These are phyloP conservation scores for Backusella sp. DNA, from an alignment of 192 early-diverging fungal species.

Conservation along the genomic window DNA sequence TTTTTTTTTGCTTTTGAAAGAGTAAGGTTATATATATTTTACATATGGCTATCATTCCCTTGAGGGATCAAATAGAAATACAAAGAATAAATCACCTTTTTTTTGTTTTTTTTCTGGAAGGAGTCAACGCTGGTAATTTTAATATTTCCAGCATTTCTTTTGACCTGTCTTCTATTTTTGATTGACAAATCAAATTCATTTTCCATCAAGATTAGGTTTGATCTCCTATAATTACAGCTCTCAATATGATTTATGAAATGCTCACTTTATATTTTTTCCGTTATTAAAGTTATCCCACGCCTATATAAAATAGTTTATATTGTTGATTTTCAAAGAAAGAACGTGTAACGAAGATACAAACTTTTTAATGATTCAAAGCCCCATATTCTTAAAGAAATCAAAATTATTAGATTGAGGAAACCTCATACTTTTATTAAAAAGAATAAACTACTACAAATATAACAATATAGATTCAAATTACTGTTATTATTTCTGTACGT, in stretches of 20 bases:
- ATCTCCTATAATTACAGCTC: neutral
- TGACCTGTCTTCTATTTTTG: neutral
- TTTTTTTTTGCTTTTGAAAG: neutral
- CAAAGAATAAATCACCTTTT: too few species aligned
- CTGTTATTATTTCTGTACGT: too few species aligned
- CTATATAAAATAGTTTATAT: neutral
- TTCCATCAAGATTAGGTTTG: neutral
- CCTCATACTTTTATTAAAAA: too few species aligned
- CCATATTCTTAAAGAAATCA: too few species aligned
- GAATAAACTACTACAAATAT: too few species aligned
- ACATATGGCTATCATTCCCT: neutral
- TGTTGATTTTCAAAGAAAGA: too few species aligned
- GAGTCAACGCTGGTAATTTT: neutral
- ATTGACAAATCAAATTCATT: neutral
- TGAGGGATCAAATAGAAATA: neutral
- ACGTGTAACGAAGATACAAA: too few species aligned
- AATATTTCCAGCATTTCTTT: neutral
- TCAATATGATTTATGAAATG: neutral
- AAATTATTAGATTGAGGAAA: too few species aligned
- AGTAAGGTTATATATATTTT: neutral
- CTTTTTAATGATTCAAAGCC: too few species aligned
- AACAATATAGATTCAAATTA: too few species aligned
- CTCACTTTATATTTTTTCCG: neutral
- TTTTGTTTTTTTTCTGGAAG: neutral
- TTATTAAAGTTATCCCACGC: neutral